Base-by-base conservation (phyloP, 1,284 basidiomycete species). In the Entoloma clypeatum region DNA sequence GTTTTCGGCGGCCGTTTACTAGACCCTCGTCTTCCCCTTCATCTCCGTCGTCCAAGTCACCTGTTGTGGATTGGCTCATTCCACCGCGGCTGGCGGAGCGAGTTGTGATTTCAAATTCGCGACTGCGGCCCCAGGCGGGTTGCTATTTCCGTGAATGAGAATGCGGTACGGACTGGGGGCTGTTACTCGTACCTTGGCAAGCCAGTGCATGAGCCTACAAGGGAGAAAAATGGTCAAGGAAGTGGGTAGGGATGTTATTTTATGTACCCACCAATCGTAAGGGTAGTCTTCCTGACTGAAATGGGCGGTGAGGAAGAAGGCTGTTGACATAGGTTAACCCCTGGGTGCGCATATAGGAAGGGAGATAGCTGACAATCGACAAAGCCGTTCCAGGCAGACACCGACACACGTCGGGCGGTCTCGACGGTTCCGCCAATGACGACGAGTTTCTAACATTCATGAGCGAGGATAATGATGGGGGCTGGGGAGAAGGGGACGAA, bases 91-190 rank as follows among this genome's bases (percentile, higher is more conserved):
- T 71, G 11, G 75, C 67, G 9, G 81, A 75, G 38, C 86, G 81
- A 13, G 87, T 90, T 7, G 85, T 88, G 50, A 90, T 89, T 61
- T 90, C 86, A 57, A 90, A 90, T 60, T 90, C 86, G 29, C 87
- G 72, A 60, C 84, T 86, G 36, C 81, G 77, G 5, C 85, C 84
- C 85, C 85, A 88, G 14, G 85, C 81, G 16, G 86, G 86, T 85
- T 88, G 86, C 85, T 86, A 48, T n/a, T n/a, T n/a, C n/a, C n/a
- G n/a, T n/a, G n/a, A n/a, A n/a, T n/a, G n/a, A n/a, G n/a, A n/a
- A n/a, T n/a, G n/a, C n/a, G n/a, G n/a, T n/a, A n/a, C n/a, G n/a
- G n/a, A n/a, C n/a, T n/a, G n/a, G n/a, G 11, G 35, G 26, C 34
- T 16, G 6, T 33, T 11, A 14, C 17, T 48, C 60, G 43, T 53